Evolutionary conservation across 139 green algal species (phyloP), one percentile per base, ranked within the genome.

Genomic region (Tetraselmis chui): DNA sequence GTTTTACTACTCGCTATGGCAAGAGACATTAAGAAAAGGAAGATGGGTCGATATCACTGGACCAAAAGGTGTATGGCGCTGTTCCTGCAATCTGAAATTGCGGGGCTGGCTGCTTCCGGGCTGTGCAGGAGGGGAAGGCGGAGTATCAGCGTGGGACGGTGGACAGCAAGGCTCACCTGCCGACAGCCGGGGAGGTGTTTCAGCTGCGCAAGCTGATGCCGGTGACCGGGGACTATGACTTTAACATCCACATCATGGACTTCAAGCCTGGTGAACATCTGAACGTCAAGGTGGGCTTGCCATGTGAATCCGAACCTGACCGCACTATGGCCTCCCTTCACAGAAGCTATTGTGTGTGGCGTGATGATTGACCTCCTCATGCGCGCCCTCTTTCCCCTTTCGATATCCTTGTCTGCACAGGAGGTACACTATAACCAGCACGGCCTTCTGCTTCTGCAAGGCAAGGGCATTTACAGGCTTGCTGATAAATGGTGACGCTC

Each of bases 371-470:
- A n/a, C n/a, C n/a, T n/a, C n/a, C n/a, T n/a, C n/a, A n/a, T n/a
- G n/a, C n/a, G n/a, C n/a, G n/a, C n/a, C n/a, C n/a, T n/a, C n/a
- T n/a, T n/a, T n/a, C n/a, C n/a, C n/a, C n/a, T n/a, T n/a, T n/a
- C n/a, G n/a, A n/a, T n/a, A n/a, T n/a, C n/a, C n/a, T n/a, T n/a
- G n/a, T n/a, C n/a, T n/a, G 45, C 81, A 75, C 82, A 89, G 83
- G 94, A 98, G 85, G 86, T 98, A 27, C 95, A 98, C 89, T 97
- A 99, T 91, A 98, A 98, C 88, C 95, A 99, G 89, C 96, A 99
- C 81, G 96, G 96, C 1, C 86, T 99, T 80, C 83, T 98, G 81
- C 83, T 99, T 75, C 85, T 98, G 77, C 85, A 95, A 82, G 96
- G 96, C 0, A 89, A 97, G 81, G 96, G 96, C 82, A 97, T 99